Percentiles rank a stretch among this genome's conserved stretches.
These are phyloP conservation scores for Alternaria longipes DNA, from an alignment of 2,329 filamentous ascomycete genomes.

Conservation along the genomic window DNA sequence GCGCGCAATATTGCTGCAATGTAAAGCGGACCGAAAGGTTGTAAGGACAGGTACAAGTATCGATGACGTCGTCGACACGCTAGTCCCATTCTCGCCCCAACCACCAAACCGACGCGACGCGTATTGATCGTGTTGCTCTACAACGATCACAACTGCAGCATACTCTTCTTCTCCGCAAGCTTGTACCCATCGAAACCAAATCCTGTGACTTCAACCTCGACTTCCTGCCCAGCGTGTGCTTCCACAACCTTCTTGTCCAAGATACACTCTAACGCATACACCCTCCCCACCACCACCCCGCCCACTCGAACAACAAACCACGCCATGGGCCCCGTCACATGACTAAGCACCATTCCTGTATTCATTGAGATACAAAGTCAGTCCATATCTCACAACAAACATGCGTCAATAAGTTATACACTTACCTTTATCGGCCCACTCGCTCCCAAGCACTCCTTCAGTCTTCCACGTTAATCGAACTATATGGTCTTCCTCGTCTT, in stretches of 20 bases:
- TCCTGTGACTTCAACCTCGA: constrained; percentile 5
- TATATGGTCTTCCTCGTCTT: no score
- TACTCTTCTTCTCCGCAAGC: background rate
- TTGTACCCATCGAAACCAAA: constrained; percentile 6
- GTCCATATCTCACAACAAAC: no score
- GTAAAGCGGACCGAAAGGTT: background rate
- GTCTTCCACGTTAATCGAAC: no score
- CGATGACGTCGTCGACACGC: constrained; percentile 16
- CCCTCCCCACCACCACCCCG: constrained; percentile 32
- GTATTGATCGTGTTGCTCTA: background rate
- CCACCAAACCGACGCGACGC: background rate
- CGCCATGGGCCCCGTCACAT: constrained; percentile 47
- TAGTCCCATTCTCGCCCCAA: constrained; percentile 7
- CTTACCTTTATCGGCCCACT: no score
- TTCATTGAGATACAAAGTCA: no score
- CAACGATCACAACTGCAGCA: background rate
- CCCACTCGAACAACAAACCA: constrained; percentile 42
- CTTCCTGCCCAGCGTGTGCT: background rate
- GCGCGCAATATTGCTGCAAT: background rate
- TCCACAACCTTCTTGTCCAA: constrained; percentile 25
- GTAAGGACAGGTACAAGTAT: background rate
- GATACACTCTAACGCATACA: constrained; percentile 43
- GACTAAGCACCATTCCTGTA: constrained; percentile 40
- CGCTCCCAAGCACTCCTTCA: no score
- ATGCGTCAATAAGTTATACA: no score